These are phyloP conservation scores for Cucurbita pepo DNA, from an alignment of 306 rosid genomes.

Conservation along the genomic window DNA sequence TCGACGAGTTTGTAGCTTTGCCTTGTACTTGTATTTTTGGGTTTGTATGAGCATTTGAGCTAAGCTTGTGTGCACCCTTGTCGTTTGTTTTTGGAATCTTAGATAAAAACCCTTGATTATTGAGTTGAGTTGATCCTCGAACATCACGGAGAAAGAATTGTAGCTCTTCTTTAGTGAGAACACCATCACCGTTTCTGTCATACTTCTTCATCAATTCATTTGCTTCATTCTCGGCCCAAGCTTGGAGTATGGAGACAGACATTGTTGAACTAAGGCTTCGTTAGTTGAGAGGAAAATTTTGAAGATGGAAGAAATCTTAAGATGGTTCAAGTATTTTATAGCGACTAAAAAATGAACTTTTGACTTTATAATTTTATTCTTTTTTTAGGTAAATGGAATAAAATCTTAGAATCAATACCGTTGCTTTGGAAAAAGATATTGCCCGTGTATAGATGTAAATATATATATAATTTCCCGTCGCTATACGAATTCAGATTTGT, in stretches of 20 bases:
- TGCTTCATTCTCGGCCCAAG: not conserved
- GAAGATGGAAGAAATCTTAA: too few species aligned
- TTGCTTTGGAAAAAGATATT: too few species aligned
- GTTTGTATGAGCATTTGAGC: not conserved
- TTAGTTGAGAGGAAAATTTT: too few species aligned
- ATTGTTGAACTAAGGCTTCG: not conserved
- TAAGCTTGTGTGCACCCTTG: not conserved
- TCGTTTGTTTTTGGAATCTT: not conserved
- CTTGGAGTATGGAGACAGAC: not conserved
- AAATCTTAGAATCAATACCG: too few species aligned
- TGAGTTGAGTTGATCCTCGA: not conserved
- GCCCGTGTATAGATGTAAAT: too few species aligned
- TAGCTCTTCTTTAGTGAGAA: not conserved
- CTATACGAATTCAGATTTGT: too few species aligned
- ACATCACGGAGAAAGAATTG: not conserved
- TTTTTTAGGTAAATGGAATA: too few species aligned
- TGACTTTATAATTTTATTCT: too few species aligned
- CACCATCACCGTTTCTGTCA: slow-evolving; percentile 2
- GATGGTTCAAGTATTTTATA: too few species aligned
- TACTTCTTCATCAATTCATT: not conserved
- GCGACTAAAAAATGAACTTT: too few species aligned
- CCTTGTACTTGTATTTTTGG: not conserved
- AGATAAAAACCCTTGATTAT: not conserved
- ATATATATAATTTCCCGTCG: too few species aligned
- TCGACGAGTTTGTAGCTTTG: not conserved